These are phyloP conservation scores for Diplodia scrobiculata DNA, from an alignment of 2,329 filamentous ascomycete species.

Conservation along the genomic window DNA sequence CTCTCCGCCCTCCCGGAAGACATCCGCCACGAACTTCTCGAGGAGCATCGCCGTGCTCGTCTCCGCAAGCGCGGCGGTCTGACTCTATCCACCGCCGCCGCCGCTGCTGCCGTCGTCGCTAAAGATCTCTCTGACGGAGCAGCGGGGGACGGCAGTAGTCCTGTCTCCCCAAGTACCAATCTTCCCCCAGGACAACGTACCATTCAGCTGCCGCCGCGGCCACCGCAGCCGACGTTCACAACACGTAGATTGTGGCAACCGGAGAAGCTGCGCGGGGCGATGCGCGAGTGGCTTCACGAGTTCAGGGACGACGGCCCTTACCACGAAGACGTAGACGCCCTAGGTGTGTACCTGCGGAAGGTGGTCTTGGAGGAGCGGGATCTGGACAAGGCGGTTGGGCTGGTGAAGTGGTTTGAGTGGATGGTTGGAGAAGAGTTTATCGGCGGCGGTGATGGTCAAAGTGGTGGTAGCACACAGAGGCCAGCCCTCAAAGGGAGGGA, in stretches of 20 bases:
- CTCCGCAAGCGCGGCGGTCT: constrained; percentile 40
- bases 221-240: constrained; percentile 63
- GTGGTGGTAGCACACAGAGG: constrained; percentile 27
- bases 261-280: constrained; percentile 70
- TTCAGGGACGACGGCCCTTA: constrained; percentile 77
- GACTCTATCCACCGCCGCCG: not conserved
- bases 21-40: constrained; percentile 74
- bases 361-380: constrained; percentile 78
- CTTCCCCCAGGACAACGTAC: constrained; percentile 43
- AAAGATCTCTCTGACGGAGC: constrained; percentile 4
- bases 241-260: constrained; percentile 57
- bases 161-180: not conserved
- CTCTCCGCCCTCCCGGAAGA: constrained; percentile 82
- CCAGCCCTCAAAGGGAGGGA: constrained; percentile 15
- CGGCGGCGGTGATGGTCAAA: constrained; percentile 23
- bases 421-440: constrained; percentile 40
- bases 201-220: constrained; percentile 53
- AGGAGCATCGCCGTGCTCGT: constrained; percentile 67
- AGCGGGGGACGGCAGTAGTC: constrained; percentile 17
- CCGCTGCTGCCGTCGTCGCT: not conserved
- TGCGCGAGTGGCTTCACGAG: constrained; percentile 73
- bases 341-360: constrained; percentile 70
- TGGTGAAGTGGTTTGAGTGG: constrained; percentile 66
- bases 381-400: constrained; percentile 69
- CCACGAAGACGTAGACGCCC: constrained; percentile 71